Percentiles rank a stretch among this genome's conserved stretches.
These are phyloP conservation scores for Suillus americanus DNA, from an alignment of 768 basidiomycete species.

Conservation along the genomic window DNA sequence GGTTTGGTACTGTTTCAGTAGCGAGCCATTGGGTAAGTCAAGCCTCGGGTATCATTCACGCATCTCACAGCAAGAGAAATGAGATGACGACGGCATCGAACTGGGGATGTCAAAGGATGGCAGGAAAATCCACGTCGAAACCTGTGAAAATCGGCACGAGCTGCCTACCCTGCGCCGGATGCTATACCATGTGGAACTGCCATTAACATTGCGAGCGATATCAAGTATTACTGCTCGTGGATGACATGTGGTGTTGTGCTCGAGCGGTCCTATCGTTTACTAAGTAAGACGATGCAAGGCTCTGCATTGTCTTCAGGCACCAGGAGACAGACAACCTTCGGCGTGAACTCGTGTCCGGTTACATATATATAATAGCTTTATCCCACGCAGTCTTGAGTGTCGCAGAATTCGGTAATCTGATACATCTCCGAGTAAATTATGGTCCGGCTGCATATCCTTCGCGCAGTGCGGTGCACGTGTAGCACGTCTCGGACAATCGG, in stretches of 20 bases:
- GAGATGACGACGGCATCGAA: too few relatives aligned
- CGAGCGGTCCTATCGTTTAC: conserved; percentile 85
- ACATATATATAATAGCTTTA: too few relatives aligned
- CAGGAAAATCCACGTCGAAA: conserved; percentile 74
- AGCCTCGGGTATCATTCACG: background rate
- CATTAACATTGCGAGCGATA: conserved; percentile 48
- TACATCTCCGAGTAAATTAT: conserved; percentile 60
- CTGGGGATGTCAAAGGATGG: conserved; percentile 33
- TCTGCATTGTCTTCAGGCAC: too few relatives aligned
- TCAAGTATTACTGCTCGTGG: conserved; percentile 69
- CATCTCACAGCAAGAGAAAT: too few relatives aligned
- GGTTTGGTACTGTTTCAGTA: conserved; percentile 56
- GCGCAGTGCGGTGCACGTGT: background rate
- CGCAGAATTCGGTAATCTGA: too few relatives aligned
- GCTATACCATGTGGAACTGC: conserved; percentile 31
- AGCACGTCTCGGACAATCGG: conserved; percentile 31
- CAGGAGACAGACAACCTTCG: too few relatives aligned
- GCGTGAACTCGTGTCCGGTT: conserved; percentile 47
- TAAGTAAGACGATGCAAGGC: conserved; percentile 41
- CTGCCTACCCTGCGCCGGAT: conserved; percentile 20
- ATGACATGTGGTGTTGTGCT: conserved; percentile 76
- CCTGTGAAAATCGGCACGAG: conserved; percentile 90
- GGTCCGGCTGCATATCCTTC: conserved; percentile 42
- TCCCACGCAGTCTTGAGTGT: too few relatives aligned
- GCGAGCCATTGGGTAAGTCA: conserved; percentile 50